These are phyloP conservation scores for Meyerozyma sp. DNA, from an alignment of 1,139 yeast genomes.

Conservation along the genomic window DNA sequence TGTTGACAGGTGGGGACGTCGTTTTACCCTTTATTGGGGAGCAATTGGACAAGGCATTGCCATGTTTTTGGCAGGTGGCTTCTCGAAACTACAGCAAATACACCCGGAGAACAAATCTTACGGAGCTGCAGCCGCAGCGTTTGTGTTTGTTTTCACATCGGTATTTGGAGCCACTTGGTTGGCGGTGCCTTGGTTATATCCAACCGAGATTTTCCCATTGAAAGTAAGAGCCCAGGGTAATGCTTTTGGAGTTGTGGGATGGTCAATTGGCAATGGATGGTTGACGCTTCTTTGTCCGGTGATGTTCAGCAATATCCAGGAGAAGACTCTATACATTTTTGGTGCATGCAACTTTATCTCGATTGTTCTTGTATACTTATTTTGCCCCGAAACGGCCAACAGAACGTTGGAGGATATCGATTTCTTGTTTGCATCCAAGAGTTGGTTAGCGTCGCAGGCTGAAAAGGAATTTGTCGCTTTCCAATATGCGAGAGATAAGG, in stretches of 20 bases:
- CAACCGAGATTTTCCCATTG: constrained; percentile 40
- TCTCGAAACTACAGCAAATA: constrained; percentile 22
- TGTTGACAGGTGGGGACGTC: constrained; percentile 24
- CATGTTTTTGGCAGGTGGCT: constrained; percentile 33
- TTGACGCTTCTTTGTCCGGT: constrained; percentile 45
- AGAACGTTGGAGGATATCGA: constrained; percentile 61
- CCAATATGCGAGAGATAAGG: neutral
- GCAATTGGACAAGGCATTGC: constrained; percentile 31
- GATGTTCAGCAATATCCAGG: constrained; percentile 33
- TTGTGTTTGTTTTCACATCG: constrained; percentile 34
- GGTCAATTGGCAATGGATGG: constrained; percentile 43
- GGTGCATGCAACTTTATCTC: constrained; percentile 21
- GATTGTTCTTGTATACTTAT: constrained; percentile 12
- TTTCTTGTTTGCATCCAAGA: constrained; percentile 10
- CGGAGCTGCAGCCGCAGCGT: constrained; percentile 42
- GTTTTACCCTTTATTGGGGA: constrained; percentile 28
- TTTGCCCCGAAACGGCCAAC: constrained; percentile 58
- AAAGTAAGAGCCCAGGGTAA: constrained; percentile 32
- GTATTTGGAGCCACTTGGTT: constrained; percentile 33
- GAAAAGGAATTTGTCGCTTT: constrained; percentile 1
- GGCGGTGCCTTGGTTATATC: constrained; percentile 40
- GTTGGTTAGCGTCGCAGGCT: constrained; percentile 7
- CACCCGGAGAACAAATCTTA: constrained; percentile 22
- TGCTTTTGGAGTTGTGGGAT: constrained; percentile 39
- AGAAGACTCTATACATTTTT: constrained; percentile 39